Evolutionary conservation across 164 flowering plant genomes (phyloP), one percentile per base, ranked within the genome.

Genomic region (Protea cynaroides): DNA sequence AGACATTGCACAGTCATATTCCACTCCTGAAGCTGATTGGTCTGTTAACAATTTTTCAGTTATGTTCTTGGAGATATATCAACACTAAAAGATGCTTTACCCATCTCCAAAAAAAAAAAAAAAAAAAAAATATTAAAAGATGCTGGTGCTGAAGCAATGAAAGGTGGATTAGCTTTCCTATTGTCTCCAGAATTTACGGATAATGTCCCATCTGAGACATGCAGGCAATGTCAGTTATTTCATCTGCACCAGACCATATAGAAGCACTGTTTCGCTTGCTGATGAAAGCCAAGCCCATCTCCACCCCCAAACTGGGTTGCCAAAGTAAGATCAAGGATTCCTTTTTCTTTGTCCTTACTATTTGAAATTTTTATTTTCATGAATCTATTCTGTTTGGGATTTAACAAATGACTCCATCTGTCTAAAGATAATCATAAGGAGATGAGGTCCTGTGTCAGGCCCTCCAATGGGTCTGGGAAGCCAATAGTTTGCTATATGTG

Each of bases 171-270:
- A 72, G 76, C 81, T 64, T 78, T 94, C 77, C 69, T 79, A 24
- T 72, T 84, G 19, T 97, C 98, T 65, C 81, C 95, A 24, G 98
- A 90, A 75, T 34, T 76, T 15, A 84, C 79, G 65, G 88, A 78
- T 53, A 76, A 72, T 24, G 23, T 58, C 50, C 67, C 81, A 9
- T 40, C 78, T n/a, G 66, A 83, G 74, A 70, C 65, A 54, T 64
- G 75, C 25, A 24, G 96, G 96, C 17, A 92, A 85, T 53, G 94
- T 89, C 49, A 87, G 85, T 66, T 92, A 95, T 58, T 95, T 94
- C 76, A 92, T 95, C 76, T 91, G 96, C 75, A 92, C 99, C 34
- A 85, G 81, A 72, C 96, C 89, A 53, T 97, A 97, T 43, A 78
- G 75, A 75, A 97, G 99, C 37, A 97, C 99, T 7, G 77, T 79